Percentiles rank a stretch among this genome's conserved stretches.
Evolutionary conservation across 768 basidiomycete species (phyloP).

Genomic region (Myochromella boudieri): DNA sequence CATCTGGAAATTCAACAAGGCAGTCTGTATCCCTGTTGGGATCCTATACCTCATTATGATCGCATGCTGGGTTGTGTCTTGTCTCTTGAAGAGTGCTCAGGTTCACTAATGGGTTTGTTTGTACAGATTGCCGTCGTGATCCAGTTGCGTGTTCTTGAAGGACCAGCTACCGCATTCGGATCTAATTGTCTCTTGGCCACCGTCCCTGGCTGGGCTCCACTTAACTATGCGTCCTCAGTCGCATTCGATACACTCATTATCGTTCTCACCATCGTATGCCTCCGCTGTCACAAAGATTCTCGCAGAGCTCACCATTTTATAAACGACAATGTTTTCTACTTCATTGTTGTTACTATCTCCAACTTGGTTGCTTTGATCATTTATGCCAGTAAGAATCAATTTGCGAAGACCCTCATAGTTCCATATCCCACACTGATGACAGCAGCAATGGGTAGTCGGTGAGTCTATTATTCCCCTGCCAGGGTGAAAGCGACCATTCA

Average conservation of each 20-base stretch:
- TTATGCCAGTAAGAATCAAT: not conserved
- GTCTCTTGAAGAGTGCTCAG: constrained; percentile 10
- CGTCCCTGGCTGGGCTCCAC: constrained; percentile 19
- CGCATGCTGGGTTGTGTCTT: constrained; percentile 18
- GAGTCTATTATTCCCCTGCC: too few species aligned
- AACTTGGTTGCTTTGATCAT: not conserved
- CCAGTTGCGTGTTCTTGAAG: constrained; percentile 8
- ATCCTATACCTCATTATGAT: constrained; percentile 12
- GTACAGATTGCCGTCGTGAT: not conserved
- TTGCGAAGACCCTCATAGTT: not conserved
- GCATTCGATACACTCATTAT: constrained; percentile 20
- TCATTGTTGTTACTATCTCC: not conserved
- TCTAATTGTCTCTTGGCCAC: constrained; percentile 21
- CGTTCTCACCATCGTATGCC: constrained; percentile 8
- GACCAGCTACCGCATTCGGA: constrained; percentile 19
- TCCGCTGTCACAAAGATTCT: not conserved
- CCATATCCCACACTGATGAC: not conserved
- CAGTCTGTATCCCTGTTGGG: constrained; percentile 11
- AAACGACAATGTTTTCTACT: not conserved
- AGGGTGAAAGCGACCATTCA: too few species aligned
- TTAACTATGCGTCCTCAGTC: constrained; percentile 21
- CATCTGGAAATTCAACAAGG: constrained; percentile 17
- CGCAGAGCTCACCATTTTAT: not conserved
- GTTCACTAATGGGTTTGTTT: too few species aligned
- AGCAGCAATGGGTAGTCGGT: not conserved